Evolutionary conservation across 192 early-diverging fungal genomes (phyloP).

Genomic region (Linnemannia elongata): DNA sequence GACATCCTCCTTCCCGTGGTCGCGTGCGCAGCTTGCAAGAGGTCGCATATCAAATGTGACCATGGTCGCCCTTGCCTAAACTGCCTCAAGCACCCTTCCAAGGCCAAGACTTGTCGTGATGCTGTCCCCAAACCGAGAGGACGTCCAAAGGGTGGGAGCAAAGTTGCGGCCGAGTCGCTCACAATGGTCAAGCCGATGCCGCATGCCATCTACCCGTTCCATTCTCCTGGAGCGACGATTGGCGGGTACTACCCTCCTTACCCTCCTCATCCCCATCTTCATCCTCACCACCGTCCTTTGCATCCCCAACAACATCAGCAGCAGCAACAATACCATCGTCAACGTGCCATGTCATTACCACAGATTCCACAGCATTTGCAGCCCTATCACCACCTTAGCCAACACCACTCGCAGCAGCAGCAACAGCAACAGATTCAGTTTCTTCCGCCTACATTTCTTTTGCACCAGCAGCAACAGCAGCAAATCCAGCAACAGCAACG

Average conservation of each 20-base stretch:
- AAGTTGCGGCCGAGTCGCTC: constrained; percentile 13
- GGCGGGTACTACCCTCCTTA: not conserved
- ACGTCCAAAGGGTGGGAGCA: constrained; percentile 44
- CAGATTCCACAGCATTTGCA: constrained; percentile 17
- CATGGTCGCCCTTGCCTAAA: constrained; percentile 42
- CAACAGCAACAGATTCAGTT: constrained; percentile 1
- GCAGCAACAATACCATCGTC: constrained; percentile 17
- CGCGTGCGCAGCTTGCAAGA: constrained; percentile 44
- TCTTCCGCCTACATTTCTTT: not conserved
- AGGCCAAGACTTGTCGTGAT: constrained; percentile 34
- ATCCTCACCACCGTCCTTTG: constrained; percentile 4
- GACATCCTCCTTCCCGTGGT: constrained; percentile 26
- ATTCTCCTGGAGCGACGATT: not conserved
- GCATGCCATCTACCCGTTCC: constrained; percentile 16
- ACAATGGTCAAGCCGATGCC: not conserved
- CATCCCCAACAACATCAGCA: constrained; percentile 2
- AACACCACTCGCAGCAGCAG: constrained; percentile 26
- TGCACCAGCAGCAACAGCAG: not conserved
- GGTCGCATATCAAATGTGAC: constrained; percentile 55
- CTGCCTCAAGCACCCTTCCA: constrained; percentile 44
- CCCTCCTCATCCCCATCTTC: not conserved
- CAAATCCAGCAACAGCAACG: not conserved
- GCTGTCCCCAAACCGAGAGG: constrained; percentile 48
- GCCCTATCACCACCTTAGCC: not conserved
- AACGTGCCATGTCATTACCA: not conserved